Evolutionary conservation across 805 yeast species (phyloP).

Genomic region (Nakazawaea wyomingensis): DNA sequence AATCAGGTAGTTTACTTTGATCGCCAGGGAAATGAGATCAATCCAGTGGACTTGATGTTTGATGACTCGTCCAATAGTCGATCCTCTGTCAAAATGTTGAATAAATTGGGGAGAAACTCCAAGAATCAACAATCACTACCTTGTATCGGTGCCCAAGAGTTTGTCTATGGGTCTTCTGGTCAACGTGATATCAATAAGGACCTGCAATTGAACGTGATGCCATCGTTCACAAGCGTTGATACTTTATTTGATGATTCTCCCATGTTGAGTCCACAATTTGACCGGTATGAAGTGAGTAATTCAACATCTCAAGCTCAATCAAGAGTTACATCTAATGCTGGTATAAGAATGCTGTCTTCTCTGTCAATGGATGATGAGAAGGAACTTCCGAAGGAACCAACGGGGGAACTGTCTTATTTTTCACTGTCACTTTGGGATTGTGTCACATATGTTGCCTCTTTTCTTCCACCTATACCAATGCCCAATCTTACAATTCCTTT

Average conservation of each 20-base stretch:
- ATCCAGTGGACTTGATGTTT: slow-evolving; percentile 9
- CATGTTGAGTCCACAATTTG: too few relatives aligned
- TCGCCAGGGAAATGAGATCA: slow-evolving; percentile 1
- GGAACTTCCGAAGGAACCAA: not conserved
- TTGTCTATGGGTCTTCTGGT: too few relatives aligned
- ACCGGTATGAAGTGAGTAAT: too few relatives aligned
- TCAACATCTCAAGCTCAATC: too few relatives aligned
- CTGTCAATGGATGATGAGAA: not conserved
- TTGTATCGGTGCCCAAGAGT: slow-evolving; percentile 8
- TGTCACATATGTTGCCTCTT: slow-evolving; percentile 11
- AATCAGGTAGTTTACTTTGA: not conserved
- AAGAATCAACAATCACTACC: not conserved
- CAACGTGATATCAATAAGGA: not conserved
- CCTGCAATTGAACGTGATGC: slow-evolving; percentile 9
- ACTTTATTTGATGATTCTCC: not conserved
- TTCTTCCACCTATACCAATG: slow-evolving; percentile 8
- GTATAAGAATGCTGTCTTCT: not conserved
- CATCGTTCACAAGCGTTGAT: slow-evolving; percentile 5
- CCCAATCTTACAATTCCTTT: not conserved
- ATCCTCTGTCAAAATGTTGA: slow-evolving; percentile 1
- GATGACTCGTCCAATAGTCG: not conserved
- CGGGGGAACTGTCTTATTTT: not conserved
- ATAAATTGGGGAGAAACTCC: slow-evolving; percentile 2
- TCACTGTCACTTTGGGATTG: slow-evolving; percentile 8
- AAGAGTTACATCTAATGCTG: not conserved